These are phyloP conservation scores for Aegilops speltoides DNA, from an alignment of 176 grass and related monocot species.

Conservation along the genomic window DNA sequence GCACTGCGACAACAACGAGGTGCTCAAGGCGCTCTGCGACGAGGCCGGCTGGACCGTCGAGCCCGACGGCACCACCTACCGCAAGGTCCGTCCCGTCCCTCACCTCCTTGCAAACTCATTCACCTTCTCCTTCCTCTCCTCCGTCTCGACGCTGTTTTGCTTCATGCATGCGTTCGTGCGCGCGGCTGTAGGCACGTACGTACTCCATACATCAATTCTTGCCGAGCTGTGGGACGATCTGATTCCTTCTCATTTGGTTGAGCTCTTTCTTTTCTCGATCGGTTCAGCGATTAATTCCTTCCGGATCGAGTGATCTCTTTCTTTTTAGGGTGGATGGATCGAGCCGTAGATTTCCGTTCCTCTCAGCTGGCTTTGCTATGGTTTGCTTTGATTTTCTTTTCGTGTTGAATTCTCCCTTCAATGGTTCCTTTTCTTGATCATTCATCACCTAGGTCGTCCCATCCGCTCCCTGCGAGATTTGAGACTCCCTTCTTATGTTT, in stretches of 20 bases:
- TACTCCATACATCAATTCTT: background rate
- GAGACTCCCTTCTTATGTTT: too few species aligned
- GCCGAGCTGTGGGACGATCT: background rate
- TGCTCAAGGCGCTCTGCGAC: constrained; percentile 96
- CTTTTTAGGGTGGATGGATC: background rate
- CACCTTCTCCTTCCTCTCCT: too few species aligned
- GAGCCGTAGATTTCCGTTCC: background rate
- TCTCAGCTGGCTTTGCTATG: too few species aligned
- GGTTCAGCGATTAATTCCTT: background rate
- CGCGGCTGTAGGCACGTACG: background rate
- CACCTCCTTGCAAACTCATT: too few species aligned
- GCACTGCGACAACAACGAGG: constrained; percentile 99
- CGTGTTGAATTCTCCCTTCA: too few species aligned
- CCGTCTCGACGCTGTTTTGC: too few species aligned
- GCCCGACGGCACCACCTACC: constrained; percentile 93
- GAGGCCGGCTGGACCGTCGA: constrained; percentile 95
- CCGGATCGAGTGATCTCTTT: background rate
- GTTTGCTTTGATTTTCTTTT: too few species aligned
- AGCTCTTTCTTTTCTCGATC: background rate
- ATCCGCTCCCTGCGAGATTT: too few species aligned
- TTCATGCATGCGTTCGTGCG: background rate
- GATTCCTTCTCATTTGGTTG: background rate
- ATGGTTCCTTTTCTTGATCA: too few species aligned
- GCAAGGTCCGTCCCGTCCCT: constrained; percentile 61
- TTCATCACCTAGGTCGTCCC: too few species aligned